Conservation (phyloP, 2,329 filamentous ascomycete species). For the Nannizziopsis arthrosporioides region DNA sequence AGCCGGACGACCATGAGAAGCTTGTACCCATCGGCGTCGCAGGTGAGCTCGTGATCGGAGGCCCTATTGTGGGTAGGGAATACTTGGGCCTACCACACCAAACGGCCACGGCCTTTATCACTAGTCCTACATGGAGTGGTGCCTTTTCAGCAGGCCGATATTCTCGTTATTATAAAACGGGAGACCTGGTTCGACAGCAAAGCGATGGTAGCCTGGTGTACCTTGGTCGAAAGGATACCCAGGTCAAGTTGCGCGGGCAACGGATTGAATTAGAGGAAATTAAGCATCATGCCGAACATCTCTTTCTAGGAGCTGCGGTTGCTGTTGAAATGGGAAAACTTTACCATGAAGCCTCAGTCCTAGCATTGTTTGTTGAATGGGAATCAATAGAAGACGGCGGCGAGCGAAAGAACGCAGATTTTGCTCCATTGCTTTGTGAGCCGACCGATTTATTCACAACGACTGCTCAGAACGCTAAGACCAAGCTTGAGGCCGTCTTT, state of each 20-base stretch:
- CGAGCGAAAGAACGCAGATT: not conserved
- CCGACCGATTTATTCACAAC: not conserved
- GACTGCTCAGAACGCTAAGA: constrained; percentile 1
- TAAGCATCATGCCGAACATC: constrained; percentile 20
- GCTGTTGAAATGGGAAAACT: constrained; percentile 7
- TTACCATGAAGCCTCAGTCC: not conserved
- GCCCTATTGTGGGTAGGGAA: constrained; percentile 24
- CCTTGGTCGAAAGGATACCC: constrained; percentile 25
- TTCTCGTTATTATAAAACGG: constrained; percentile 25
- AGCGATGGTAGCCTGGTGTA: constrained; percentile 22
- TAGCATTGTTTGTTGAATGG: constrained; percentile 13
- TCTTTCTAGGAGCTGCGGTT: constrained; percentile 13
- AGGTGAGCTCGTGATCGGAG: constrained; percentile 26
- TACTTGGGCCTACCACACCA: constrained; percentile 27
- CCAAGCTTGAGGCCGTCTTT: not conserved
- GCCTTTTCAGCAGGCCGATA: constrained; percentile 11
- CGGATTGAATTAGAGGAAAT: constrained; percentile 27
- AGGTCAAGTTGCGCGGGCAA: constrained; percentile 28
- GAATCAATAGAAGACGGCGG: not conserved
- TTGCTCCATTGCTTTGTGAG: not conserved
- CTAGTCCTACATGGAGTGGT: constrained; percentile 20
- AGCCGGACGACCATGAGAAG: constrained; percentile 15
- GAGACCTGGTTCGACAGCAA: constrained; percentile 25
- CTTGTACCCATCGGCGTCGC: constrained; percentile 18
- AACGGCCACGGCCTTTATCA: constrained; percentile 21